Percentiles rank a stretch among this genome's conserved stretches.
These are phyloP conservation scores for Phytophthora multivora DNA, from an alignment of 352 stramenopile species.

Conservation along the genomic window DNA sequence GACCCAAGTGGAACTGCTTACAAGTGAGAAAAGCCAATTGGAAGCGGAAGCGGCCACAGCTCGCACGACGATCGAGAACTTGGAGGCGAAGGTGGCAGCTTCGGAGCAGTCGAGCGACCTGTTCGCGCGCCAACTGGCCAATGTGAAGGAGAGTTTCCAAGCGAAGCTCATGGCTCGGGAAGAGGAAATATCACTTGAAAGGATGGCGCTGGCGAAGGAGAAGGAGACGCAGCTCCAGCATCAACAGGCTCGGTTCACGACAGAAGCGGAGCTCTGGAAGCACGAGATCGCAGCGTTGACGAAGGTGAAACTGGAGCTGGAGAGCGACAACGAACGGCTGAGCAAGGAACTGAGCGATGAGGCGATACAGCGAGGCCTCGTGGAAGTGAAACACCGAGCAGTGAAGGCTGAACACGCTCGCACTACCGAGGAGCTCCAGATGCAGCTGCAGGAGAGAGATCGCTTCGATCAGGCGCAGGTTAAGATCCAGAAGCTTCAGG, in stretches of 20 bases:
- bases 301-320: slow-evolving; percentile 48
- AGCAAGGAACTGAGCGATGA: slow-evolving; percentile 21
- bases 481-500: slow-evolving; percentile 14
- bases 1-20: slow-evolving; percentile 24
- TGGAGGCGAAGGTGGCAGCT: slow-evolving; percentile 44
- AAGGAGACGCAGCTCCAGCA: slow-evolving; percentile 43
- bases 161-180: slow-evolving; percentile 43
- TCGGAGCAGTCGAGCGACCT: slow-evolving; percentile 47
- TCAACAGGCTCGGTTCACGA: slow-evolving; percentile 37
- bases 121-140: slow-evolving; percentile 43
- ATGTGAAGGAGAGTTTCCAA: slow-evolving; percentile 54
- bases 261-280: slow-evolving; percentile 47
- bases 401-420: slow-evolving; percentile 14
- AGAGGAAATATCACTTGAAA: slow-evolving; percentile 38
- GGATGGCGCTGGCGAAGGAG: slow-evolving; percentile 31
- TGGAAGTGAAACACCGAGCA: slow-evolving; percentile 15
- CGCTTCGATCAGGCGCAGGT: slow-evolving; percentile 19
- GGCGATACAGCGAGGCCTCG: slow-evolving; percentile 4
- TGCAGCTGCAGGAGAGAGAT: slow-evolving; percentile 25
- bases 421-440: slow-evolving; percentile 23
- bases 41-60: slow-evolving; percentile 18
- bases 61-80: slow-evolving; percentile 26
- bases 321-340: slow-evolving; percentile 34
- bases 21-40: slow-evolving; percentile 32
- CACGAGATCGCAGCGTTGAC: slow-evolving; percentile 48